Base-by-base conservation (phyloP, 345 rosid genomes). In the Citrus mangshanensis region DNA sequence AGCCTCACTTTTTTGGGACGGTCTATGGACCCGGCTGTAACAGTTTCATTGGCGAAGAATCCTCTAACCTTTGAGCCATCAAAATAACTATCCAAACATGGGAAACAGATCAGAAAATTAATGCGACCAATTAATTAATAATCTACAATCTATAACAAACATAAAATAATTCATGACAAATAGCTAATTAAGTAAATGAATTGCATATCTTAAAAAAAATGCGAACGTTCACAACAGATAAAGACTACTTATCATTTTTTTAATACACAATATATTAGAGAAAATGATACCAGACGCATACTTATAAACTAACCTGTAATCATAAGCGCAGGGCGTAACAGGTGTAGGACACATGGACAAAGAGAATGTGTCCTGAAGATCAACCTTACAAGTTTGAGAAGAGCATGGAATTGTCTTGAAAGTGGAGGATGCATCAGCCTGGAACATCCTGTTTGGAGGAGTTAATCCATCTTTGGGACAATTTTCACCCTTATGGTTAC, bases 401-500 rank as follows among this genome's bases (percentile, higher is more conserved):
- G 51, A 12, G 67, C 87, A 84, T 35, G 87, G 78, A 68, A 84
- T 79, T 40, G 80, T 55, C 62, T 49, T 59, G 6, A 84, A 84
- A 5, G 84, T 55, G 30, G 76, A 62, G 19, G 84, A 84, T 6
- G 12, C 2, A 7, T 73, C 24, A 35, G 82, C 55, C 0, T 21
- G 4, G 64, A 81, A 81, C 2, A 76, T n/a, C 73, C 82, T 78
- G 9, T 73, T 70, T 10, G 65, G 28, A 18, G 16, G 56, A 4
- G 1, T 18, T 34, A 4, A 13, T 24, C 3, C 18, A 10, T 34
- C 25, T 25, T 7, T 42, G 1, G 64, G 75, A 49, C 82, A 76
- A 42, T 5, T 42, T 0, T 12, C 13, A 49, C 87, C 76, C 16
- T 42, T 68, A 24, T 70, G 73, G 6, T 68, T 38, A 72, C 87